phyloP scores from a whole-genome alignment of 768 basidiomycete species.

The Trametes elegans region DNA sequence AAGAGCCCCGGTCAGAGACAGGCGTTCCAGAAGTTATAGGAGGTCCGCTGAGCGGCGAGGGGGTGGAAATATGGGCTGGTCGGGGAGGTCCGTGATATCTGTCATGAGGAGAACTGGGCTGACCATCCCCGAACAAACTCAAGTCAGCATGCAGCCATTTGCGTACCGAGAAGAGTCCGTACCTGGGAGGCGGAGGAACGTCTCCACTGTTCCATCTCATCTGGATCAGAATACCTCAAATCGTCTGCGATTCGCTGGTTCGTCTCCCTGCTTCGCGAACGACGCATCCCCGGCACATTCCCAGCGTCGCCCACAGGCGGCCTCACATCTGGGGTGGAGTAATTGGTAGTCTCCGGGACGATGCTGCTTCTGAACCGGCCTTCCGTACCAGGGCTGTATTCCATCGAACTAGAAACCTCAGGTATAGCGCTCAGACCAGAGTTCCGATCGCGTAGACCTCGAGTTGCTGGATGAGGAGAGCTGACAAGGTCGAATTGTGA shows the following conservation, averaged over 20 bases:
- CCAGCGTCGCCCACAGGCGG: not conserved
- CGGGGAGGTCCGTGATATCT: conserved; percentile 6
- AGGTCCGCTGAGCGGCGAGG: conserved; percentile 14
- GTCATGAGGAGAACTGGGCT: conserved; percentile 12
- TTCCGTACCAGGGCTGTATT: conserved; percentile 26
- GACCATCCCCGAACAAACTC: not conserved
- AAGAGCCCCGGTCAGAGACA: not conserved
- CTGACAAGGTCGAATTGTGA: conserved; percentile 28
- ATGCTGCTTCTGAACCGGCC: conserved; percentile 5
- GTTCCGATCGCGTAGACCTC: conserved; percentile 15
- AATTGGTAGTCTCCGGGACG: conserved; percentile 22
- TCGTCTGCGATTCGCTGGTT: conserved; percentile 21
- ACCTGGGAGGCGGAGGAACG: conserved; percentile 19
- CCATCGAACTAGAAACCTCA: conserved; percentile 27
- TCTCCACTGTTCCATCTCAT: conserved; percentile 21
- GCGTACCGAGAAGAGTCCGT: not conserved
- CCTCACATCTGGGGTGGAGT: conserved; percentile 11
- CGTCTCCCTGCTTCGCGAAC: conserved; percentile 2
- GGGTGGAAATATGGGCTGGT: conserved; percentile 11
- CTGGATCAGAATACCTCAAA: conserved; percentile 24
- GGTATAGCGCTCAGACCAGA: conserved; percentile 25
- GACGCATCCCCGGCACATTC: not conserved
- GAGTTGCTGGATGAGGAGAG: conserved; percentile 13
- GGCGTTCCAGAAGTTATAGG: not conserved
- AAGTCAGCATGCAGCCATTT: not conserved